These are phyloP conservation scores for Pelargonium australe DNA, from an alignment of 441 rosid species.

Conservation along the genomic window DNA sequence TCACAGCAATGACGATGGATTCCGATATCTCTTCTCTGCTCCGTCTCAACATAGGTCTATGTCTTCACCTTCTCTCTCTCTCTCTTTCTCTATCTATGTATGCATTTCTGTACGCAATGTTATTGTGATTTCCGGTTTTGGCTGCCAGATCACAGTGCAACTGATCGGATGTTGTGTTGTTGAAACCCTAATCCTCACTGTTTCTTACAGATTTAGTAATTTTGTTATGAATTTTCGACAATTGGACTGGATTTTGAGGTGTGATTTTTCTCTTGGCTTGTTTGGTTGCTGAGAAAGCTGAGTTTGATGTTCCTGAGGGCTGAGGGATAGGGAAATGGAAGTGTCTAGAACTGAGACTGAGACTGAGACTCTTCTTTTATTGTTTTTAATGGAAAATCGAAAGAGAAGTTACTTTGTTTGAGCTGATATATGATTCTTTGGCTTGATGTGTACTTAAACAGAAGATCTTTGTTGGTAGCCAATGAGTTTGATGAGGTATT, in stretches of 20 bases:
- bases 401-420: neutral
- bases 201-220: neutral
- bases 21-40: slow-evolving; percentile 47
- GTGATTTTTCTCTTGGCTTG: neutral
- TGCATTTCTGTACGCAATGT: neutral
- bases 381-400: neutral
- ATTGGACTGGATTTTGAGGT: neutral
- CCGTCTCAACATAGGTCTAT: slow-evolving; percentile 76
- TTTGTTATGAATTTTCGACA: neutral
- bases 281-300: slow-evolving; percentile 10
- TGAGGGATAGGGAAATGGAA: neutral
- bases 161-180: slow-evolving; percentile 6
- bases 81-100: neutral
- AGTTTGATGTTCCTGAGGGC: neutral
- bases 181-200: slow-evolving; percentile 5
- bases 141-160: neutral
- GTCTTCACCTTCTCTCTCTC: neutral
- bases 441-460: neutral
- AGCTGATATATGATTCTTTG: neutral
- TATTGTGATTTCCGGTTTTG: neutral
- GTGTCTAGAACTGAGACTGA: neutral
- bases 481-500: neutral
- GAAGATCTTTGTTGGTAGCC: neutral
- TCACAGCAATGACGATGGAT: slow-evolving; percentile 29
- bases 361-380: neutral